Evolutionary conservation across 768 basidiomycete species (phyloP), one percentile per base, ranked within the genome.

Genomic region (Mycena indigotica): DNA sequence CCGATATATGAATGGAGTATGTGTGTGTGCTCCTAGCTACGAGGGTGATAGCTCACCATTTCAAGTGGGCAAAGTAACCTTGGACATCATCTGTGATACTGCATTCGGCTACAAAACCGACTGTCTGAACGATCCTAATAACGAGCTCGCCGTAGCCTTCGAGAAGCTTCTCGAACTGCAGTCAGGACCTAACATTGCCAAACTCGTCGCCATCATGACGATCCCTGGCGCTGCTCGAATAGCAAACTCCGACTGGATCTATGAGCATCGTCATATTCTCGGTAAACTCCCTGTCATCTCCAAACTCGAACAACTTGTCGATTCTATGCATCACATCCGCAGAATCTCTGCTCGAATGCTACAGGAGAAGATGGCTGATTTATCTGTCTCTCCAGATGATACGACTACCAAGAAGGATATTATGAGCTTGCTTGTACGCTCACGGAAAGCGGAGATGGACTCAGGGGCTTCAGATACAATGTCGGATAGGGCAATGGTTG

Each of bases 11-110:
- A 80, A 23, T 81, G 78, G 78, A 76, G 80, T 81, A 65, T 23
- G 79, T 74, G 48, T 30, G 10, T 56, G 19, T n/a, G 15, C 12
- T 30, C 13, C 24, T 48, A 24, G 17, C 23, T 25, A 25, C 15
- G 5, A 2, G 24, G 12, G 30, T 28, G 30, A 55, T n/a, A n/a
- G 8, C 26, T 45, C n/a, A n/a, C 25, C 41, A 25, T 26, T 15
- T 50, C 3, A 46, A 81, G 80, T 81, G 75, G 77, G 77, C 61
- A 82, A 80, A 69, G 78, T 76, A 0, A 82, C 81, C 0, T 72
- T 84, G 6, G 81, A 83, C 60, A 80, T 82, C 53, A 82, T 83
- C 44, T 81, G 80, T 66, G 72, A 72, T 5, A 78, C 81, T 10
- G 80, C 79, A 0, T 81, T 83, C 52, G 79, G 78, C 13, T 83